Conservation (phyloP, 2,329 filamentous ascomycete genomes). For the Trichophyton verrucosum region DNA sequence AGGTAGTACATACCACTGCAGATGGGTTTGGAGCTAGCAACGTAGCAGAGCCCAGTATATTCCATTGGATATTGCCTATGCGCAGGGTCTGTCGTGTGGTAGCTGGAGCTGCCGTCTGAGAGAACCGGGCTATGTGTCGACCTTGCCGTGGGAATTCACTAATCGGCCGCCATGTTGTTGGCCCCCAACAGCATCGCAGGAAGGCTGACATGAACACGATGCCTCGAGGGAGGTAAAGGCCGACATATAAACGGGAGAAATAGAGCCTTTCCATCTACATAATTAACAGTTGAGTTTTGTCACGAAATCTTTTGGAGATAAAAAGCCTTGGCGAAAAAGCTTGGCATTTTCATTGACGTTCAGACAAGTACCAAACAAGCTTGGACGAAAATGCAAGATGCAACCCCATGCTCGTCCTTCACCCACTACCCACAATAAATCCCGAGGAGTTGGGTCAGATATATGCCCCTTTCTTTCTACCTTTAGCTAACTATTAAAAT, state of each 20-base stretch:
- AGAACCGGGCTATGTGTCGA: not conserved
- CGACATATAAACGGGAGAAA: not conserved
- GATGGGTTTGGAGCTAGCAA: slow-evolving; percentile 7
- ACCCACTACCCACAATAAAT: no score
- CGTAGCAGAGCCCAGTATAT: slow-evolving; percentile 6
- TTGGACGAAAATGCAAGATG: no score
- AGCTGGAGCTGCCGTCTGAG: not conserved
- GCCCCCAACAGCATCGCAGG: slow-evolving; percentile 3
- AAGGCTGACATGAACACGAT: slow-evolving; percentile 6
- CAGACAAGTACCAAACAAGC: no score
- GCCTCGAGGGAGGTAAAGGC: not conserved
- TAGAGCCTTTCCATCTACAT: not conserved
- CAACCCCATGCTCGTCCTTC: no score
- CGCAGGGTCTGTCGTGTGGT: not conserved
- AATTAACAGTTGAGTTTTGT: not conserved
- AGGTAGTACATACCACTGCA: slow-evolving; percentile 4
- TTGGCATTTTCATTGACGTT: not conserved
- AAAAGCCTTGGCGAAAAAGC: not conserved
- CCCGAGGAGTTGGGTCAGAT: no score
- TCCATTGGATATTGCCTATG: not conserved
- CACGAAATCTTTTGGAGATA: not conserved
- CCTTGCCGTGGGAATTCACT: not conserved
- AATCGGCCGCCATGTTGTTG: not conserved
- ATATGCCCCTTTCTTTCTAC: no score
- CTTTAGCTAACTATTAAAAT: no score